Evolutionary conservation across 2,329 filamentous ascomycete species (phyloP).

Genomic region (Cyphellophora europaea): DNA sequence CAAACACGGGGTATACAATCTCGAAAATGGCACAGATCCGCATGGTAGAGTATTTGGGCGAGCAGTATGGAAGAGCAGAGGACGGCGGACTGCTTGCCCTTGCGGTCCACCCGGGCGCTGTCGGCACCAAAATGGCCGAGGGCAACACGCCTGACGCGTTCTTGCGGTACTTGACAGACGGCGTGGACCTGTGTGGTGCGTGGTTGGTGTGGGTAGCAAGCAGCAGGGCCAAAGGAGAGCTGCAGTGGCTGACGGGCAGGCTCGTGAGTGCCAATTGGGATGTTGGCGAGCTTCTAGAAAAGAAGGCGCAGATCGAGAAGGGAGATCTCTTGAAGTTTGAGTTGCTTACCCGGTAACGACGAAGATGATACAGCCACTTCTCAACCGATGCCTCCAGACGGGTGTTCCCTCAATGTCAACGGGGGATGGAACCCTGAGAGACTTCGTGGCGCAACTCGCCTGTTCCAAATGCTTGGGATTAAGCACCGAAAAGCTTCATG

Average conservation of each 20-base stretch:
- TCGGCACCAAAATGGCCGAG: conserved; percentile 26
- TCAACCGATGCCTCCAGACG: no score
- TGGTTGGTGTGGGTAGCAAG: conserved; percentile 19
- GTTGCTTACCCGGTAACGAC: conserved; percentile 5
- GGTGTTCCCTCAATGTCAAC: no score
- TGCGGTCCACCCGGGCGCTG: conserved; percentile 28
- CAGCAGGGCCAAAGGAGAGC: conserved; percentile 3
- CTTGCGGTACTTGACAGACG: conserved; percentile 16
- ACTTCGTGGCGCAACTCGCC: no score
- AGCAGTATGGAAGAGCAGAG: conserved; percentile 21
- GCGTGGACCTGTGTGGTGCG: conserved; percentile 19
- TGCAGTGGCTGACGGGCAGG: conserved; percentile 13
- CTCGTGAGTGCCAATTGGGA: conserved; percentile 14
- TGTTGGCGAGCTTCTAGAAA: conserved; percentile 11
- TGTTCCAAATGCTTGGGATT: no score
- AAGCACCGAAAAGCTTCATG: no score
- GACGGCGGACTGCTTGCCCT: conserved; percentile 20
- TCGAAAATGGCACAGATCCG: conserved; percentile 29
- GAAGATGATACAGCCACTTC: no score
- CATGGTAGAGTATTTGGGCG: conserved; percentile 28
- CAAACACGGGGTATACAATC: conserved; percentile 29
- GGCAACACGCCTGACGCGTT: conserved; percentile 20
- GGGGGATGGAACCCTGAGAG: no score
- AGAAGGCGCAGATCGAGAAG: conserved; percentile 8
- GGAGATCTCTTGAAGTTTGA: conserved; percentile 12